Evolutionary conservation across 2,329 filamentous ascomycete genomes (phyloP).

Genomic region (Botrytis aclada): DNA sequence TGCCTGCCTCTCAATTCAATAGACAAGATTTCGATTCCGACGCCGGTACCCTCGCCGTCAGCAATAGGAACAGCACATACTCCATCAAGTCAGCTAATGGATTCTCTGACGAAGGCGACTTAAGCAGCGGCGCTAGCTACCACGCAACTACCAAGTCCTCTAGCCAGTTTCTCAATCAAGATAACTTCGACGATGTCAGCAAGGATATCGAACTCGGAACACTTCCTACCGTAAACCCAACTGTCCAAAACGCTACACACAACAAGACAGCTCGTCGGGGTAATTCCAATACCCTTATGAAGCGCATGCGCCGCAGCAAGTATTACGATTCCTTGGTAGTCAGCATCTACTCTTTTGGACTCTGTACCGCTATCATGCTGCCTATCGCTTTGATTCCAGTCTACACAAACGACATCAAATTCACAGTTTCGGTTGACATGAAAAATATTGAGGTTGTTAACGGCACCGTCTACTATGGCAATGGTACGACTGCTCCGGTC

Average conservation of each 20-base stretch:
- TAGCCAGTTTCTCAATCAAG: neutral
- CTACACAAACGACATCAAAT: neutral
- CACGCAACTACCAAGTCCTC: neutral
- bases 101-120: neutral
- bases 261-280: neutral
- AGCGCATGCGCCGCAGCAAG: neutral
- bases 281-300: neutral
- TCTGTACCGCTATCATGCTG: neutral
- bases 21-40: neutral
- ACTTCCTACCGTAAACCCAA: neutral
- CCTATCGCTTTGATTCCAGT: neutral
- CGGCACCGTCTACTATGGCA: neutral
- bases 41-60: neutral
- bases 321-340: too few relatives aligned
- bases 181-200: neutral
- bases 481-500: neutral
- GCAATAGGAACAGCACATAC: neutral
- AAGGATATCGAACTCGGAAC: neutral
- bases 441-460: neutral
- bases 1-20: neutral
- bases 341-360: neutral
- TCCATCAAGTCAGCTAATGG: neutral
- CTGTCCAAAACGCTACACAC: neutral
- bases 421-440: neutral
- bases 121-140: neutral